These are phyloP conservation scores for Krasilnikovozyma curviuscula DNA, from an alignment of 768 basidiomycete species.

Conservation along the genomic window DNA sequence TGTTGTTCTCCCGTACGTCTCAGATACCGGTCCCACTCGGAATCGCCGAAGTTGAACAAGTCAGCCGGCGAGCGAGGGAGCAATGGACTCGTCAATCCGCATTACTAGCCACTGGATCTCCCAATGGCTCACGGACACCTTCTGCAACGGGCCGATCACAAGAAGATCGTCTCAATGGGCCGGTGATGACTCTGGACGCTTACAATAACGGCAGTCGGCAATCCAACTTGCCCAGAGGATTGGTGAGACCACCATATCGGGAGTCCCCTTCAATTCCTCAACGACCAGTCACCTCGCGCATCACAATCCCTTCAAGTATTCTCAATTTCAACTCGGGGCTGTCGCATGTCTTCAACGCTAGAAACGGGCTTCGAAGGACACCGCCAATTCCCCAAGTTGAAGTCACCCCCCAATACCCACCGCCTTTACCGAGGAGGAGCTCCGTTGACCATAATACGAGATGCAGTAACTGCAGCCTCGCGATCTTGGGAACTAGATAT, in stretches of 20 bases:
- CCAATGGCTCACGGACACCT: slow-evolving; percentile 37
- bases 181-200: neutral
- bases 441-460: slow-evolving; percentile 17
- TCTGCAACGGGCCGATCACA: slow-evolving; percentile 40
- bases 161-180: neutral
- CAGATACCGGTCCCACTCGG: slow-evolving; percentile 76
- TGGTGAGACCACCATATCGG: neutral
- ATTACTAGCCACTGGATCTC: slow-evolving; percentile 31
- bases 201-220: no score
- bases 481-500: slow-evolving; percentile 58
- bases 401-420: neutral
- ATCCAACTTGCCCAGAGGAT: no score
- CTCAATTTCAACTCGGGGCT: no score
- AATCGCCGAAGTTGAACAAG: slow-evolving; percentile 49
- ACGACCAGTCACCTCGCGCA: neutral
- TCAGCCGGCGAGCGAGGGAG: slow-evolving; percentile 50
- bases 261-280: neutral
- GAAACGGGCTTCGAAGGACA: no score
- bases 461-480: slow-evolving; percentile 18
- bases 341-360: no score
- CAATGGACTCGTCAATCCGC: slow-evolving; percentile 63
- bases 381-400: neutral
- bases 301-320: neutral
- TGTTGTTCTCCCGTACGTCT: neutral
- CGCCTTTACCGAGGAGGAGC: neutral